Conservation (phyloP, 2,329 filamentous ascomycete species). For the Aspergillus latus region DNA sequence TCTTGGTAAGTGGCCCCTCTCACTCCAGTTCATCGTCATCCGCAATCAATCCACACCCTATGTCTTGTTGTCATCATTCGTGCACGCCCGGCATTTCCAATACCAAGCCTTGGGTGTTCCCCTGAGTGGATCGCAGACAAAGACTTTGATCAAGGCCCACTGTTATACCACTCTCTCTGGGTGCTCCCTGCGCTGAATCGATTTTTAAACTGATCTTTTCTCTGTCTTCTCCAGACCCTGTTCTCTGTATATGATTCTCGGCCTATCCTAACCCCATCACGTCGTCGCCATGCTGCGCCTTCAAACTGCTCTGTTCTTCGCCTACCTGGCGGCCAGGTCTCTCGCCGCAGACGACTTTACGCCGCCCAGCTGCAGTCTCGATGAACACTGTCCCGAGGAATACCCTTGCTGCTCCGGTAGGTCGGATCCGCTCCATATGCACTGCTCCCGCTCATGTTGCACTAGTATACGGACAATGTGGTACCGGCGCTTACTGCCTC, state of each 20-base stretch:
- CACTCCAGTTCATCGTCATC: neutral
- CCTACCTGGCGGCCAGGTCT: slow-evolving; percentile 35
- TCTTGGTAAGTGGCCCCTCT: slow-evolving; percentile 9
- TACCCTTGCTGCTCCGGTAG: slow-evolving; percentile 79
- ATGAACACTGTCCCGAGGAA: slow-evolving; percentile 66
- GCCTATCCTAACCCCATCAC: slow-evolving; percentile 16
- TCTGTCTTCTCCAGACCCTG: slow-evolving; percentile 4
- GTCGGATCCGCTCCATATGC: slow-evolving; percentile 28
- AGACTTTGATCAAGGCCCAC: slow-evolving; percentile 3
- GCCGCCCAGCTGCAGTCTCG: slow-evolving; percentile 39
- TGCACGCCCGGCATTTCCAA: neutral
- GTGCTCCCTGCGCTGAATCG: neutral
- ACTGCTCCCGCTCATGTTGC: slow-evolving; percentile 14
- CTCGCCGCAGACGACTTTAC: slow-evolving; percentile 26
- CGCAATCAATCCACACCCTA: neutral
- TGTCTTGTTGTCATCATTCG: neutral
- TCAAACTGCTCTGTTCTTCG: slow-evolving; percentile 32
- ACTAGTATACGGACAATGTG: slow-evolving; percentile 86
- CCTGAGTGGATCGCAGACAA: slow-evolving; percentile 8
- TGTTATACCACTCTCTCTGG: neutral
- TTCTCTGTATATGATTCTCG: slow-evolving; percentile 25
- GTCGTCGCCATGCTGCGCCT: slow-evolving; percentile 38
- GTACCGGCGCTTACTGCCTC: slow-evolving; percentile 90
- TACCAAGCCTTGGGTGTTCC: neutral
- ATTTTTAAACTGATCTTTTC: slow-evolving; percentile 9